Conservation (phyloP, 768 basidiomycete genomes). For the Naganishia antarctica region DNA sequence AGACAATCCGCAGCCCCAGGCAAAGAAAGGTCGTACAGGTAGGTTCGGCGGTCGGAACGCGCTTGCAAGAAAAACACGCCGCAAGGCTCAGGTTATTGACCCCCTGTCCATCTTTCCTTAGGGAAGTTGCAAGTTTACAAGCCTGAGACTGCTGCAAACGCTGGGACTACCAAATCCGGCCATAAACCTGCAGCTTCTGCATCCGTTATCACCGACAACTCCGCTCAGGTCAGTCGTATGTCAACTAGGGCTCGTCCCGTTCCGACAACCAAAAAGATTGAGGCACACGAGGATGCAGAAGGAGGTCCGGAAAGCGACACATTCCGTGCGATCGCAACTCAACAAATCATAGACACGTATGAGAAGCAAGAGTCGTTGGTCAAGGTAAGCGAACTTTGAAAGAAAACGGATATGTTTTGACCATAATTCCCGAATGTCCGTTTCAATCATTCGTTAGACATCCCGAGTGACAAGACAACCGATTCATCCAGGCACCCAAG, state of each 20-base stretch:
- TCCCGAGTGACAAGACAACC: not conserved
- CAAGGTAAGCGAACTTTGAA: too few relatives aligned
- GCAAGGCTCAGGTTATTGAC: too few relatives aligned
- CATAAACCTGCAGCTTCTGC: not conserved
- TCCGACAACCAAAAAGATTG: not conserved
- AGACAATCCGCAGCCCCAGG: too few relatives aligned
- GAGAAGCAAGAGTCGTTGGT: too few relatives aligned
- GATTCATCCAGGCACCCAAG: too few relatives aligned
- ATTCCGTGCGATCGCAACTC: not conserved
- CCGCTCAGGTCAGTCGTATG: not conserved
- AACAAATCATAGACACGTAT: not conserved
- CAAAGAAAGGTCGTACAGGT: not conserved
- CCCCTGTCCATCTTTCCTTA: too few relatives aligned
- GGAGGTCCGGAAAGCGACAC: not conserved
- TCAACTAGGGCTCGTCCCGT: not conserved
- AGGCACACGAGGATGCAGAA: too few relatives aligned
- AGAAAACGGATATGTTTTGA: too few relatives aligned
- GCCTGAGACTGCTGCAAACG: not conserved
- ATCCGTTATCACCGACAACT: not conserved
- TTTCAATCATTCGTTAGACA: too few relatives aligned
- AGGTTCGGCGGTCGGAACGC: too few relatives aligned
- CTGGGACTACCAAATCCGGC: not conserved
- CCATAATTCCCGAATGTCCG: too few relatives aligned
- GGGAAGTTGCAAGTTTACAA: not conserved
- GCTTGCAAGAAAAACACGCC: too few relatives aligned